Conservation (phyloP, 306 rosid genomes). For the Gastrolobium bilobum region DNA sequence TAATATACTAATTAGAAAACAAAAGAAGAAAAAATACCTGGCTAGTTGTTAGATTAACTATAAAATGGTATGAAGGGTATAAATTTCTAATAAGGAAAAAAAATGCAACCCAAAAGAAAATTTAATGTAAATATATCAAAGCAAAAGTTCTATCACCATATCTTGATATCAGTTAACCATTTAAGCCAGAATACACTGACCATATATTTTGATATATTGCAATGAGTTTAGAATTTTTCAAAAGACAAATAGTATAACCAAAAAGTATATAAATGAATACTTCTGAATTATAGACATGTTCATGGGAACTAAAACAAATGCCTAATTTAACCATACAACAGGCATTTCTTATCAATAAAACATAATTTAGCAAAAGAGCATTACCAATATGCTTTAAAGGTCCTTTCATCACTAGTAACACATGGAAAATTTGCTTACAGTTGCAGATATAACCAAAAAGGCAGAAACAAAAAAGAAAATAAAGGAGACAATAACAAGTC, state of each 20-base stretch:
- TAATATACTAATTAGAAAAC: conserved; percentile 9
- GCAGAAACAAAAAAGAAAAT: conserved; percentile 18
- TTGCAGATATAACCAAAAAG: conserved; percentile 14
- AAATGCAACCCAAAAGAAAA: neutral
- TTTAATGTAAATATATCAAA: neutral
- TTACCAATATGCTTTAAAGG: neutral
- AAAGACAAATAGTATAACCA: neutral
- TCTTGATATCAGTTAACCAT: conserved; percentile 1
- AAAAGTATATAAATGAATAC: conserved; percentile 7
- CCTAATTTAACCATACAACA: neutral
- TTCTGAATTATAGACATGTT: conserved; percentile 23
- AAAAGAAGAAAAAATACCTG: neutral
- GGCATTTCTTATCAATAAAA: neutral
- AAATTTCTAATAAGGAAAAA: neutral
- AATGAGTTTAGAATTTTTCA: neutral
- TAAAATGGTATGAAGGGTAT: neutral
- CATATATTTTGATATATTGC: neutral
- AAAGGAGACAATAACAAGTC: conserved; percentile 6
- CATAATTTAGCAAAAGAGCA: neutral
- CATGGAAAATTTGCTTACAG: neutral
- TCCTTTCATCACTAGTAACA: neutral
- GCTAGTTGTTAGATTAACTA: neutral
- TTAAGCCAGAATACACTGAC: neutral
- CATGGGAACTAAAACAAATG: conserved; percentile 22
- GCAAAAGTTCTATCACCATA: neutral